Conservation (phyloP, 225 moss, liverwort and hornwort genomes). For the Rhytidiadelphus loreus region DNA sequence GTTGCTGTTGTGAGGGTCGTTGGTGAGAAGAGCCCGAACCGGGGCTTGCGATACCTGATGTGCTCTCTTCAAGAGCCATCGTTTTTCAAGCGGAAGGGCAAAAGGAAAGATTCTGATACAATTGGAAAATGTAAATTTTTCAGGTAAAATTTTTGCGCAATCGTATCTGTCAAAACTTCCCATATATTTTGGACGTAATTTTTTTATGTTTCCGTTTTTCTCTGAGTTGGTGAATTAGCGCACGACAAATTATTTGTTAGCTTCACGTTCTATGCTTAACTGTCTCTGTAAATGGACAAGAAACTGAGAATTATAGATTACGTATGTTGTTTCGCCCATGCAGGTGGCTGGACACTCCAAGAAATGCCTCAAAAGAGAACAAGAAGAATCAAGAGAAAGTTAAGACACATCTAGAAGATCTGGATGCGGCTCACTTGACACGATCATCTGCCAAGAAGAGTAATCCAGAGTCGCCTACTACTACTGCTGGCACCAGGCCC, state of each 20-base stretch:
- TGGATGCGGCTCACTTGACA: conserved; percentile 20
- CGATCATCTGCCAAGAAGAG: conserved; percentile 26
- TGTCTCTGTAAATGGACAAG: neutral
- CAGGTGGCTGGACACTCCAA: conserved; percentile 51
- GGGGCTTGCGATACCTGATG: conserved; percentile 60
- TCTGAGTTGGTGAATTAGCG: neutral
- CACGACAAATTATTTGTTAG: neutral
- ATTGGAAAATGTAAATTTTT: conserved; percentile 49
- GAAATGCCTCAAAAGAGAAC: conserved; percentile 33
- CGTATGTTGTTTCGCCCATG: neutral
- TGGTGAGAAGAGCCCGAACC: conserved; percentile 55
- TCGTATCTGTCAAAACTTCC: neutral
- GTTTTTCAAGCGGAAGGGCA: conserved; percentile 52
- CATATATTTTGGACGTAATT: neutral
- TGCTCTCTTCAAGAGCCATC: conserved; percentile 47
- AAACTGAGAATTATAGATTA: neutral
- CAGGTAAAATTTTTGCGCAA: conserved; percentile 14
- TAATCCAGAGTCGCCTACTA: conserved; percentile 6
- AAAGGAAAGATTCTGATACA: conserved; percentile 40
- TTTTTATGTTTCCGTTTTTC: neutral
- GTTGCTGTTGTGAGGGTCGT: conserved; percentile 46
- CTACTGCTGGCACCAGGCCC: neutral
- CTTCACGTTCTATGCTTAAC: neutral
- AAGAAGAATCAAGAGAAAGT: conserved; percentile 32
- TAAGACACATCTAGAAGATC: conserved; percentile 17